Percentiles rank a stretch among this genome's conserved stretches.
Conservation (phyloP, 768 basidiomycete genomes). For the Tulasnella sp. region DNA sequence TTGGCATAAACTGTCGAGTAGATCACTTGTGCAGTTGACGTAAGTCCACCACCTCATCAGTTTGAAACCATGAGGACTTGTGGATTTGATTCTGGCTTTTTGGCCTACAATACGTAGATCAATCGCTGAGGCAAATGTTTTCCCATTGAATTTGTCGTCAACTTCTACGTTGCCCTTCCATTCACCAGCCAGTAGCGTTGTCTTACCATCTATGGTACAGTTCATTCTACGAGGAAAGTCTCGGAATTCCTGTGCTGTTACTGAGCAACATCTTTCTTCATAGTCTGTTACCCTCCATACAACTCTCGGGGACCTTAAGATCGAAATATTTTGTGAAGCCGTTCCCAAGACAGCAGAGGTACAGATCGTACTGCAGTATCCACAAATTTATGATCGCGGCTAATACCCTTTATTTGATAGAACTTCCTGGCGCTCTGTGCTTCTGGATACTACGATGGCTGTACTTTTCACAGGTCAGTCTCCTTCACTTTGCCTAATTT, state of each 20-base stretch:
- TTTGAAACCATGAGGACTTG: no score
- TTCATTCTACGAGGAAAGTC: background rate
- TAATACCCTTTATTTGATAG: conserved; percentile 33
- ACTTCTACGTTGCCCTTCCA: no score
- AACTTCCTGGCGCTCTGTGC: conserved; percentile 95
- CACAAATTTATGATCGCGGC: no score
- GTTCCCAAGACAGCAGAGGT: conserved; percentile 94
- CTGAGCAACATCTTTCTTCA: background rate
- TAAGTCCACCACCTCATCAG: no score
- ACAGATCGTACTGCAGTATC: conserved; percentile 13
- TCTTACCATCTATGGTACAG: background rate
- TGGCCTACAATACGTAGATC: no score
- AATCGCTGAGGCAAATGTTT: no score
- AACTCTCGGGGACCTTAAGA: conserved; percentile 91
- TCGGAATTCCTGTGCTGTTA: background rate
- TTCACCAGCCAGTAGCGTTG: no score
- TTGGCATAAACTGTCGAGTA: no score
- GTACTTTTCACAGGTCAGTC: conserved; percentile 60
- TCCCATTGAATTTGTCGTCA: no score
- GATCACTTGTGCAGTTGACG: no score
- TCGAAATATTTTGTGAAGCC: conserved; percentile 96
- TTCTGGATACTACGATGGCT: conserved; percentile 73
- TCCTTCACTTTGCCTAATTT: background rate
- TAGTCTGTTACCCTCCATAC: conserved; percentile 95
- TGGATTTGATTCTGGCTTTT: no score